Conservation (phyloP, 163 green algal species). For the Scenedesmus sp. region DNA sequence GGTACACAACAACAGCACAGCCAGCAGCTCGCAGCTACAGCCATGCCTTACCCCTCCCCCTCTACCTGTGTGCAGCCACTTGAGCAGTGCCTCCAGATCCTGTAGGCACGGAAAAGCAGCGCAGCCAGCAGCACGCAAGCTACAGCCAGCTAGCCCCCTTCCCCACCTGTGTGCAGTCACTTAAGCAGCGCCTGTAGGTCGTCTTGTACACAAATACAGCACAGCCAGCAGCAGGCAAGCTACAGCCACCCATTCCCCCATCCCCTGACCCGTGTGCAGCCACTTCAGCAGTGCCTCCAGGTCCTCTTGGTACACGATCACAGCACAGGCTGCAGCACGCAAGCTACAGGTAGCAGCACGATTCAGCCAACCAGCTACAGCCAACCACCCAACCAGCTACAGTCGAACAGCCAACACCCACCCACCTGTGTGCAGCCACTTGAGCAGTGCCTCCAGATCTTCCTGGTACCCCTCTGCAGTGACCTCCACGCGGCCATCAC, state of each 20-base stretch:
- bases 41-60: no score
- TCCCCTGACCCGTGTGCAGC: conserved; percentile 37
- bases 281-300: neutral
- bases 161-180: conserved; percentile 42
- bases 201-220: neutral
- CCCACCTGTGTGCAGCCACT: no score
- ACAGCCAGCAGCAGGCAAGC: neutral
- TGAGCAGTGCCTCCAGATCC: neutral
- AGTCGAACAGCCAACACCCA: no score
- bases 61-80: conserved; percentile 43
- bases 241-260: no score
- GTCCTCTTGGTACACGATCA: no score
- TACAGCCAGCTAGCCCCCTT: no score
- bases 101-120: neutral
- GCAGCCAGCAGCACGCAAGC: neutral
- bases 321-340: no score
- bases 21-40: neutral
- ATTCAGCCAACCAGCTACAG: no score
- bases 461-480: conserved; percentile 26
- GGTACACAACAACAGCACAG: neutral
- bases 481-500: conserved; percentile 44
- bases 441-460: conserved; percentile 5
- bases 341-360: no score
- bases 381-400: no score
- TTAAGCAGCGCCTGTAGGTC: neutral